These are phyloP conservation scores for Trametes cinnabarina DNA, from an alignment of 768 basidiomycete genomes.

Conservation along the genomic window DNA sequence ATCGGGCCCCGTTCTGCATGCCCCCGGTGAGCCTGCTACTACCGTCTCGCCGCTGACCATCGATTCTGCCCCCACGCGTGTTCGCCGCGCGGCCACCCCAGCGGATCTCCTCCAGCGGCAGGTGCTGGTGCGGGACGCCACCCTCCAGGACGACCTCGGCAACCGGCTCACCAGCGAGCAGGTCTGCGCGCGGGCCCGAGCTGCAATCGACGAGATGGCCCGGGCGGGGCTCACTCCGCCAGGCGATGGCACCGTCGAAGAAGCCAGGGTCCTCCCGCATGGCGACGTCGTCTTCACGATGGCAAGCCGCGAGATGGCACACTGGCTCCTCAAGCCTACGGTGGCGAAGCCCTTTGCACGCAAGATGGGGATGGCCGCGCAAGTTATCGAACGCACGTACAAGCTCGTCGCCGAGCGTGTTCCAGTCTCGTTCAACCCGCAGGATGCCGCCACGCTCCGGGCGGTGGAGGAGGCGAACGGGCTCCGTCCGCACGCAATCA, in stretches of 20 bases:
- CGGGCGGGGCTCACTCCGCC: background rate
- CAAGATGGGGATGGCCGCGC: conserved; percentile 1
- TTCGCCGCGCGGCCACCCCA: background rate
- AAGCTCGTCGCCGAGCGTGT: conserved; percentile 2
- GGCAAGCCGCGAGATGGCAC: background rate
- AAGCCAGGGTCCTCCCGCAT: background rate
- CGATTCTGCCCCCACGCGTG: background rate
- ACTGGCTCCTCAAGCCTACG: background rate
- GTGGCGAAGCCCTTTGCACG: conserved; percentile 1
- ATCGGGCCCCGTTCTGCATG: background rate
- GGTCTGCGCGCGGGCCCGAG: background rate
- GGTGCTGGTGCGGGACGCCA: background rate
- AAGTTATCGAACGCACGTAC: conserved; percentile 6
- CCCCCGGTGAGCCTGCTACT: background rate
- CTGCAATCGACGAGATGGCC: background rate
- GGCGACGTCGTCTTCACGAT: conserved; percentile 1
- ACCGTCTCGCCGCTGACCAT: background rate
- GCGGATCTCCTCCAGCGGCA: conserved; percentile 5
- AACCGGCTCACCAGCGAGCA: background rate
- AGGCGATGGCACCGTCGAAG: background rate
- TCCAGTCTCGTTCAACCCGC: background rate
- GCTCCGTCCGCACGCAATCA: background rate
- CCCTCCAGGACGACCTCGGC: background rate
- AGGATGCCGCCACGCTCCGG: background rate
- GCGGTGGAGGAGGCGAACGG: background rate